A percentile compares a stretch with the other conserved stretches of the same genome.
Conservation (phyloP, 225 moss, liverwort and hornwort species). For the Asterella californica region DNA sequence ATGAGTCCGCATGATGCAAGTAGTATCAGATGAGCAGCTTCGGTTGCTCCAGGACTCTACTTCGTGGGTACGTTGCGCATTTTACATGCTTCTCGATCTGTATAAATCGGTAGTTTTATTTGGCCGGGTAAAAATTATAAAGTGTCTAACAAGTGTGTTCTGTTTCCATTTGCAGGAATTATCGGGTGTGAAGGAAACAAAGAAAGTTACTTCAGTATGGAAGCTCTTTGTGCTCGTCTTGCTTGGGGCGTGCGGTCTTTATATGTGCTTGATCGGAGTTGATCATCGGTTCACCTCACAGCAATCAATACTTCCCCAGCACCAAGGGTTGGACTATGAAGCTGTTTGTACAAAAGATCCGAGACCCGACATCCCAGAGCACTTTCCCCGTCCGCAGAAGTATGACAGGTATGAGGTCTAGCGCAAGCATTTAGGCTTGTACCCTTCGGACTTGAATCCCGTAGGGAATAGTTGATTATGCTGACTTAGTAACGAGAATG, state of each 20-base stretch:
- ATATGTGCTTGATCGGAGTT: slow-evolving; percentile 45
- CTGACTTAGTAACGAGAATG: neutral
- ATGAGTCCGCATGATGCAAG: neutral
- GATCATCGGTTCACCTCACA: slow-evolving; percentile 31
- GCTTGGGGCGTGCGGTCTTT: slow-evolving; percentile 48
- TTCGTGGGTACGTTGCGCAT: neutral
- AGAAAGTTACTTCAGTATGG: slow-evolving; percentile 38
- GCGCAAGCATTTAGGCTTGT: neutral
- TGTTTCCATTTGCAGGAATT: slow-evolving; percentile 27
- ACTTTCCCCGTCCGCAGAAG: slow-evolving; percentile 42
- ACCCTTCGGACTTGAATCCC: neutral
- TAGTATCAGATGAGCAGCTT: neutral
- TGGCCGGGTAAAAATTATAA: neutral
- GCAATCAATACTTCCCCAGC: neutral
- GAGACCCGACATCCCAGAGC: slow-evolving; percentile 30
- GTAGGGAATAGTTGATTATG: neutral
- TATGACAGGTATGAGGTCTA: slow-evolving; percentile 38
- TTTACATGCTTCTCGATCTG: neutral
- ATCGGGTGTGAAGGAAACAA: slow-evolving; percentile 40
- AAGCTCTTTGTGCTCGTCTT: slow-evolving; percentile 45
- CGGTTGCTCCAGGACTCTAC: neutral
- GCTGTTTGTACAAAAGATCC: slow-evolving; percentile 16
- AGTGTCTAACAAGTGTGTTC: neutral
- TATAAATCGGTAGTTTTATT: neutral
- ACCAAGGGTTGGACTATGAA: slow-evolving; percentile 17